phyloP scores from a whole-genome alignment of 352 stramenopile genomes.

The Phytophthora podocarpi region DNA sequence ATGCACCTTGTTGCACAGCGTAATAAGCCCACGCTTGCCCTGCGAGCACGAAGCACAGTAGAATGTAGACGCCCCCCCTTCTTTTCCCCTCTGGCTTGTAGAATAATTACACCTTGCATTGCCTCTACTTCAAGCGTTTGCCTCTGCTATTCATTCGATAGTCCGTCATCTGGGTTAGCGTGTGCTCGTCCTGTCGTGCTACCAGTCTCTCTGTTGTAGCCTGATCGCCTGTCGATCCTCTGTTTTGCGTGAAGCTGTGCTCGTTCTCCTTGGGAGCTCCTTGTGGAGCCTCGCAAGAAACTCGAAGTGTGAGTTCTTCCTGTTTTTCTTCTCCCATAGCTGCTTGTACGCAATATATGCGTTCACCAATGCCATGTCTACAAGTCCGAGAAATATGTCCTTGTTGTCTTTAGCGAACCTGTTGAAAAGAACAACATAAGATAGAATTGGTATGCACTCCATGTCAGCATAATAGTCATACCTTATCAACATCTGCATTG shows the following conservation, averaged over 20 bases:
- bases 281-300: conserved; percentile 2
- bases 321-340: background rate
- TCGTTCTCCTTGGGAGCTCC: background rate
- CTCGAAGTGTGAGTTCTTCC: background rate
- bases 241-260: background rate
- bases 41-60: conserved; percentile 5
- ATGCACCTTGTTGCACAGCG: conserved; percentile 12
- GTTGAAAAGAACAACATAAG: background rate
- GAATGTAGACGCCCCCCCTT: conserved; percentile 2
- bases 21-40: background rate
- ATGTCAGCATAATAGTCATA: background rate
- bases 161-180: background rate
- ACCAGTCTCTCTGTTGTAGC: background rate
- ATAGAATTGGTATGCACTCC: too few species aligned
- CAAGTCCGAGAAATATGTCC: conserved; percentile 5
- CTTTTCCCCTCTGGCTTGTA: conserved; percentile 23
- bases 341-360: conserved; percentile 7
- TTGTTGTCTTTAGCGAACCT: conserved; percentile 31
- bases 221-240: too few species aligned
- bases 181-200: background rate
- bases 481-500: too few species aligned
- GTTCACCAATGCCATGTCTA: conserved; percentile 34
- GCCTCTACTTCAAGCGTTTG: background rate
- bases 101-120: conserved; percentile 11
- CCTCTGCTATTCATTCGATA: background rate